phyloP scores from a whole-genome alignment of 225 moss, liverwort and hornwort genomes.

The Polytrichum commune region DNA sequence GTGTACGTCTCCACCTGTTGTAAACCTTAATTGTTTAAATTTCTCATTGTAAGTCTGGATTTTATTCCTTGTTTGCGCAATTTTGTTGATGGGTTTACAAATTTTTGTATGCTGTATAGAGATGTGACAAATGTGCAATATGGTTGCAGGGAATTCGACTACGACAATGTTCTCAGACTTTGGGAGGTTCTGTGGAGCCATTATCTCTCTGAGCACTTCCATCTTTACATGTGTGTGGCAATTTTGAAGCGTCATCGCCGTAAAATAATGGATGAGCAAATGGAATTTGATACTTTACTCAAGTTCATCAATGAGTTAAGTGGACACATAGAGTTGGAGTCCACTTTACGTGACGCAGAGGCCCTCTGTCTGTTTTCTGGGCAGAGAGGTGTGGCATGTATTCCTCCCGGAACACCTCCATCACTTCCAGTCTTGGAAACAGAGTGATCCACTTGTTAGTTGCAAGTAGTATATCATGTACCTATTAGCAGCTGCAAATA shows the following conservation, averaged over 20 bases:
- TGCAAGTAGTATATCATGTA: too few species aligned
- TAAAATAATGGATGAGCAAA: slow-evolving; percentile 98
- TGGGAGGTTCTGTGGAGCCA: slow-evolving; percentile 99
- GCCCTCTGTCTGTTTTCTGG: slow-evolving; percentile 87
- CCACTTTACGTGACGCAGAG: slow-evolving; percentile 80
- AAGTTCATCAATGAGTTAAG: slow-evolving; percentile 97
- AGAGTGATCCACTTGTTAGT: slow-evolving; percentile 8
- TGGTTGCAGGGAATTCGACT: slow-evolving; percentile 84
- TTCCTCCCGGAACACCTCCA: slow-evolving; percentile 92
- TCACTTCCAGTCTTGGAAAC: slow-evolving; percentile 50
- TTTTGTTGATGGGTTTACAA: too few species aligned
- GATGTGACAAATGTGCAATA: background rate
- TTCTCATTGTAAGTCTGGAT: too few species aligned
- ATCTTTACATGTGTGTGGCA: slow-evolving; percentile 94
- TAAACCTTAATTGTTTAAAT: background rate
- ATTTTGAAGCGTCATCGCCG: slow-evolving; percentile 81
- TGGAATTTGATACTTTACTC: slow-evolving; percentile 91
- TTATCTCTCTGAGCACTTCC: slow-evolving; percentile 87
- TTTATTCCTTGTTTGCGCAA: too few species aligned
- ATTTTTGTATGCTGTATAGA: too few species aligned
- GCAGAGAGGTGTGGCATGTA: slow-evolving; percentile 82
- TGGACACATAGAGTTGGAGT: slow-evolving; percentile 84
- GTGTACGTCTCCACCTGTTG: background rate
- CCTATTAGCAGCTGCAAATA: too few species aligned
- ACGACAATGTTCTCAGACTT: slow-evolving; percentile 71